These are phyloP conservation scores for Pilaira anomala DNA, from an alignment of 192 early-diverging fungal species.

Conservation along the genomic window DNA sequence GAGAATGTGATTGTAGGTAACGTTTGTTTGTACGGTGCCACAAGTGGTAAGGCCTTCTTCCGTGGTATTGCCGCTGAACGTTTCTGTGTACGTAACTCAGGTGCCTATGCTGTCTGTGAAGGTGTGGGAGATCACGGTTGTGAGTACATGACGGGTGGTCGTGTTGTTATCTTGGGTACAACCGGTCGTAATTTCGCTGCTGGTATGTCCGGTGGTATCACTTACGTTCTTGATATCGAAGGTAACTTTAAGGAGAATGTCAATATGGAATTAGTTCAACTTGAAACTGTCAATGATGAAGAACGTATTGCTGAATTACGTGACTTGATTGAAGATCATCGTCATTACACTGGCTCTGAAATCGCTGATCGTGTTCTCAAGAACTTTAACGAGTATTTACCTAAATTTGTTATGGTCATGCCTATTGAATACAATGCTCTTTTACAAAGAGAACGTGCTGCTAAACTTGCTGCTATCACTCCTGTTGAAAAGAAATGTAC, in stretches of 20 bases:
- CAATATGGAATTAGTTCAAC: conserved; percentile 91
- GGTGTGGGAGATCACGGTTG: conserved; percentile 98
- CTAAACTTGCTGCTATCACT: conserved; percentile 28
- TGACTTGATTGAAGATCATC: conserved; percentile 78
- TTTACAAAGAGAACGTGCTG: conserved; percentile 62
- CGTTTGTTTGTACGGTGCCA: conserved; percentile 97
- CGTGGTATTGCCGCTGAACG: conserved; percentile 95
- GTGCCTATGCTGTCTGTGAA: conserved; percentile 92
- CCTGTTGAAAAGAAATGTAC: conserved; percentile 11
- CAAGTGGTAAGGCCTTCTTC: conserved; percentile 87
- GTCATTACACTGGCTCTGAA: conserved; percentile 74
- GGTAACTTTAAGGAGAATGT: conserved; percentile 66
- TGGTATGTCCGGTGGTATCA: conserved; percentile 97
- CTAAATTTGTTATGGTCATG: conserved; percentile 91
- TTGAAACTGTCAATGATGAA: conserved; percentile 74
- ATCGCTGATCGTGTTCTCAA: conserved; percentile 69
- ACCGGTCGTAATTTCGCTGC: conserved; percentile 98
- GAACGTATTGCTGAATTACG: conserved; percentile 78
- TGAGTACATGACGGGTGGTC: conserved; percentile 99
- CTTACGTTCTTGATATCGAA: conserved; percentile 82
- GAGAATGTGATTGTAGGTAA: conserved; percentile 96
- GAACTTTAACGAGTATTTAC: conserved; percentile 67
- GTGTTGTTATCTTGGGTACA: conserved; percentile 81
- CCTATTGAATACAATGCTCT: conserved; percentile 89
- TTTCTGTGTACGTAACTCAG: conserved; percentile 97